phyloP scores from a whole-genome alignment of 1,284 basidiomycete genomes.

The Wolfiporia cocos region DNA sequence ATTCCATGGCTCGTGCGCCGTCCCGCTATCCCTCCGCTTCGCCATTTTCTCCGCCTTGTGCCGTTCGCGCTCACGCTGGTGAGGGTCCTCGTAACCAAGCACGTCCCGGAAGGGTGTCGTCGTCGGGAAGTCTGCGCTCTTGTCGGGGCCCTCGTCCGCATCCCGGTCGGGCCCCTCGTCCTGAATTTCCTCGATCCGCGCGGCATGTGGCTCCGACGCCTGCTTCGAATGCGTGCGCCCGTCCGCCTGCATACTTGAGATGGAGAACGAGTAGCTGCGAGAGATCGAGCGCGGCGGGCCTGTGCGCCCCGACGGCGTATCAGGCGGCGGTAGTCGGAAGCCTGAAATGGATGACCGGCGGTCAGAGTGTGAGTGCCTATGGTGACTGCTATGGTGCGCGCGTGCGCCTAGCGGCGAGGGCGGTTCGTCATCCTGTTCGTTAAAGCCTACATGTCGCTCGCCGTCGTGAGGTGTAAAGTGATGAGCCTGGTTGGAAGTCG shows the following conservation, averaged over 20 bases:
- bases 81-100: slow-evolving; percentile 40
- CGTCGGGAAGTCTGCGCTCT: slow-evolving; percentile 23
- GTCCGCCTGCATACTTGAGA: background rate
- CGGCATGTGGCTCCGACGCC: slow-evolving; percentile 19
- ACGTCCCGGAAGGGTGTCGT: slow-evolving; percentile 53
- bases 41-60: slow-evolving; percentile 45
- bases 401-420: background rate
- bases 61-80: slow-evolving; percentile 34
- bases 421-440: background rate
- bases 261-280: background rate
- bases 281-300: background rate
- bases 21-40: slow-evolving; percentile 44
- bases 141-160: slow-evolving; percentile 28
- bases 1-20: slow-evolving; percentile 43
- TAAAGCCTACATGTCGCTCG: background rate
- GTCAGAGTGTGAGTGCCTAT: background rate
- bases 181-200: slow-evolving; percentile 12
- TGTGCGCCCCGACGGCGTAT: background rate
- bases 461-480: background rate
- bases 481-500: background rate
- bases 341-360: background rate
- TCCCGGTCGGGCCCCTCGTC: slow-evolving; percentile 26
- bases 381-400: background rate
- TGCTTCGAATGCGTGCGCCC: slow-evolving; percentile 17
- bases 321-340: background rate